Conservation (phyloP, 495 filamentous ascomycete genomes). For the Xylaria telfairii region DNA sequence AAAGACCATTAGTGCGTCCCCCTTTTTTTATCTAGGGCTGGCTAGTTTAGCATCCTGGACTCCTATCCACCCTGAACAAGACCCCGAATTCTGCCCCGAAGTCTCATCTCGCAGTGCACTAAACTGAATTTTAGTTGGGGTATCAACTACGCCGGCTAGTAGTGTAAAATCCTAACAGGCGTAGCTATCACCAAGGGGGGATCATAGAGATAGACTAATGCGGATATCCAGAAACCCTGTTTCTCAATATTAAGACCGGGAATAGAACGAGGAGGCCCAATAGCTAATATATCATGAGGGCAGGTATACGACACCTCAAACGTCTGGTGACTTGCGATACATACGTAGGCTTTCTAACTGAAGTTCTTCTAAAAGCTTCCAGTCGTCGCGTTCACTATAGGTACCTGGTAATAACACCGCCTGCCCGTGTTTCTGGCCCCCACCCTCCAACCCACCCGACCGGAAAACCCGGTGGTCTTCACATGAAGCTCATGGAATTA, state of each 20-base stretch:
- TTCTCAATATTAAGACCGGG: not conserved
- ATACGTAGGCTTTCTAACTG: not conserved
- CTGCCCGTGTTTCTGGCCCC: conserved; percentile 7
- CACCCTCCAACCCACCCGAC: not conserved
- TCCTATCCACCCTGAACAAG: not conserved
- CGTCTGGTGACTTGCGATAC: conserved; percentile 2
- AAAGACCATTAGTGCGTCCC: not conserved
- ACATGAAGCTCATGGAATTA: not conserved
- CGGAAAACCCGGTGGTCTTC: conserved; percentile 5
- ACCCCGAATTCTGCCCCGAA: too few relatives aligned
- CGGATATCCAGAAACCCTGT: not conserved
- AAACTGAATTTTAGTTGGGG: not conserved
- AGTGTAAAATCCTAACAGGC: not conserved
- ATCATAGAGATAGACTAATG: too few relatives aligned
- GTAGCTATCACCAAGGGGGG: too few relatives aligned
- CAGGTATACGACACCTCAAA: not conserved
- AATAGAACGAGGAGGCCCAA: not conserved
- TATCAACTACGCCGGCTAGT: not conserved
- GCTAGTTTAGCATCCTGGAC: not conserved
- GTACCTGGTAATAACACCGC: not conserved
- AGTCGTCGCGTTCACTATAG: conserved; percentile 1
- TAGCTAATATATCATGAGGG: not conserved
- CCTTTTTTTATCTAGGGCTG: conserved; percentile 13
- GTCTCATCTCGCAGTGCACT: too few relatives aligned
- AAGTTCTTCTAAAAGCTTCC: not conserved